phyloP scores from a whole-genome alignment of 257 asterid species.

The Gentiana straminea region DNA sequence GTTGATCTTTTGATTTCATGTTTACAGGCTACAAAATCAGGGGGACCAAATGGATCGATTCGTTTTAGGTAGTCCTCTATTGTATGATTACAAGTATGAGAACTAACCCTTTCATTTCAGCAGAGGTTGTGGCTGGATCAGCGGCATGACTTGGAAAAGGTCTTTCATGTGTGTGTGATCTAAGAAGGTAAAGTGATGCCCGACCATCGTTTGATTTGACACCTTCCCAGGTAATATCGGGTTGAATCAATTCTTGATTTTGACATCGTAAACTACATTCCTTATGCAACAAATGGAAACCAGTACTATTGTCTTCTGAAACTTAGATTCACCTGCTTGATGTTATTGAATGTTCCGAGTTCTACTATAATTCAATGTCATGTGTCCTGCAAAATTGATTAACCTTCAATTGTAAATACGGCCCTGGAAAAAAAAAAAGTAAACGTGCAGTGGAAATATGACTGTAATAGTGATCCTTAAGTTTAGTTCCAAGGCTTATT shows the following conservation, averaged over 20 bases:
- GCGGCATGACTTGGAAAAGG: constrained; percentile 99
- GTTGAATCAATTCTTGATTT: constrained; percentile 8
- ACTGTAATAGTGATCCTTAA: too few species aligned
- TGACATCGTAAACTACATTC: neutral
- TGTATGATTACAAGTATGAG: too few species aligned
- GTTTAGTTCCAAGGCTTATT: too few species aligned
- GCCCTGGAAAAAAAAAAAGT: too few species aligned
- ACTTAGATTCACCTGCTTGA: neutral
- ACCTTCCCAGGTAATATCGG: constrained; percentile 56
- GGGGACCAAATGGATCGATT: too few species aligned
- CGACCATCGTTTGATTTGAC: constrained; percentile 93
- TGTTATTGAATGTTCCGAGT: too few species aligned
- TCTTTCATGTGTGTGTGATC: constrained; percentile 94
- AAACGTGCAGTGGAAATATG: neutral
- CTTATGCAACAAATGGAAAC: neutral
- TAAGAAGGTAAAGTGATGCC: constrained; percentile 83
- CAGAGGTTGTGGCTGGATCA: constrained; percentile 90
- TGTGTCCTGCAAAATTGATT: too few species aligned
- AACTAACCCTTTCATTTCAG: constrained; percentile 35
- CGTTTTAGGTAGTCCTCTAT: too few species aligned
- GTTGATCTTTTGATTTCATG: too few species aligned
- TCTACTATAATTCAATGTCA: too few species aligned
- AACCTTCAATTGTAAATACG: too few species aligned
- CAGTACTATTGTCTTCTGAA: neutral
- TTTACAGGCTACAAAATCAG: too few species aligned